Conservation (phyloP, 345 rosid genomes). For the Tarenaya hassleriana region DNA sequence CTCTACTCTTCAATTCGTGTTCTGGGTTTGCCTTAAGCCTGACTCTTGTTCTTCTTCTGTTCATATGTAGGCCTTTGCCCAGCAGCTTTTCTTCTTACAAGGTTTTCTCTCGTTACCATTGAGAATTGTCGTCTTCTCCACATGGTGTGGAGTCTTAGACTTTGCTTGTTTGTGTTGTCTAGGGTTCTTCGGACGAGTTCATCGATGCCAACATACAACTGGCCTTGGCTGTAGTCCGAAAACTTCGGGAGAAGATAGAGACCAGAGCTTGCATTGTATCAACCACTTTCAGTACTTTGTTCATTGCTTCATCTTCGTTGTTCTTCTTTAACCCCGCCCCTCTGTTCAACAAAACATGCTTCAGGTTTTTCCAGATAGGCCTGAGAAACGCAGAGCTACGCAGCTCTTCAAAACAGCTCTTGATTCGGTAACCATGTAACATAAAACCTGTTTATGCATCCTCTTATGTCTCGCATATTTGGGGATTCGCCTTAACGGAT, state of each 20-base stretch:
- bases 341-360: constrained; percentile 9
- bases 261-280: constrained; percentile 80
- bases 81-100: constrained; percentile 80
- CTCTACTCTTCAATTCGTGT: constrained; percentile 1
- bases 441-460: too few species aligned
- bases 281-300: constrained; percentile 11
- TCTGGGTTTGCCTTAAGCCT: constrained; percentile 7
- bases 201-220: constrained; percentile 92
- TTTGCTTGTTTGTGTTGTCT: constrained; percentile 28
- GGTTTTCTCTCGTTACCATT: constrained; percentile 35
- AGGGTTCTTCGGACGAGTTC: constrained; percentile 98
- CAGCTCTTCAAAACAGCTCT: constrained; percentile 65
- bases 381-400: constrained; percentile 79
- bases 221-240: constrained; percentile 64
- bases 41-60: constrained; percentile 10
- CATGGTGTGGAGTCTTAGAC: neutral
- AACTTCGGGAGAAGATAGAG: constrained; percentile 63
- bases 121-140: neutral
- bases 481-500: constrained; percentile 8
- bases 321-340: constrained; percentile 5
- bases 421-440: constrained; percentile 48
- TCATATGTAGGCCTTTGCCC: constrained; percentile 68
- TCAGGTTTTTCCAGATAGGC: constrained; percentile 89
- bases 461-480: constrained; percentile 4
- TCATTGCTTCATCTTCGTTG: neutral